Evolutionary conservation across 495 filamentous ascomycete genomes (phyloP).

Genomic region (Neurospora cerealis): DNA sequence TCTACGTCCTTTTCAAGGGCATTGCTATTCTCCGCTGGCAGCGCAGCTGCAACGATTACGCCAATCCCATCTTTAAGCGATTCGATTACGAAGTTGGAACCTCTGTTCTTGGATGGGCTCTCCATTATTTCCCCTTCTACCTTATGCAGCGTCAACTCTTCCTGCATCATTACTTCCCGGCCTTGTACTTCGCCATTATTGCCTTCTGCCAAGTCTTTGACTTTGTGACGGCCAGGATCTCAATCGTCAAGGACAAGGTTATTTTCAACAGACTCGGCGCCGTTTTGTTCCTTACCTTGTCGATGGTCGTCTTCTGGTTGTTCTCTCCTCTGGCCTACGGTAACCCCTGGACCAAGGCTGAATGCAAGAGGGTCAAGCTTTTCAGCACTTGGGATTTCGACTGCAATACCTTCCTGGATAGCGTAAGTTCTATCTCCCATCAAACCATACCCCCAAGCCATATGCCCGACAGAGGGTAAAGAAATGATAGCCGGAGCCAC

Average conservation of each 20-base stretch:
- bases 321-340: constrained; percentile 88
- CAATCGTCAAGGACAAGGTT: constrained; percentile 54
- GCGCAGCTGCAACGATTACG: constrained; percentile 79
- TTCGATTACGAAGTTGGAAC: constrained; percentile 96
- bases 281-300: constrained; percentile 58
- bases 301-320: constrained; percentile 66
- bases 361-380: constrained; percentile 80
- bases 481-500: neutral
- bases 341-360: constrained; percentile 80
- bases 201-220: constrained; percentile 82
- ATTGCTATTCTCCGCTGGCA: constrained; percentile 90
- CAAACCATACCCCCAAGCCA: constrained; percentile 24
- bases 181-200: constrained; percentile 89
- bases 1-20: constrained; percentile 78
- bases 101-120: constrained; percentile 81
- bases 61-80: constrained; percentile 70
- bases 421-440: constrained; percentile 53
- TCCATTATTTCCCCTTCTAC: constrained; percentile 97
- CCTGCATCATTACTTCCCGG: constrained; percentile 84
- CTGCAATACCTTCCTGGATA: constrained; percentile 82
- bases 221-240: constrained; percentile 62
- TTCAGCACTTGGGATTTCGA: constrained; percentile 92
- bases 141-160: constrained; percentile 93
- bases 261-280: constrained; percentile 61
- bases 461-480: constrained; percentile 17